Evolutionary conservation across 176 grass and related monocot species (phyloP), one percentile per base, ranked within the genome.

Genomic region (Ampelocalamus luodianensis): DNA sequence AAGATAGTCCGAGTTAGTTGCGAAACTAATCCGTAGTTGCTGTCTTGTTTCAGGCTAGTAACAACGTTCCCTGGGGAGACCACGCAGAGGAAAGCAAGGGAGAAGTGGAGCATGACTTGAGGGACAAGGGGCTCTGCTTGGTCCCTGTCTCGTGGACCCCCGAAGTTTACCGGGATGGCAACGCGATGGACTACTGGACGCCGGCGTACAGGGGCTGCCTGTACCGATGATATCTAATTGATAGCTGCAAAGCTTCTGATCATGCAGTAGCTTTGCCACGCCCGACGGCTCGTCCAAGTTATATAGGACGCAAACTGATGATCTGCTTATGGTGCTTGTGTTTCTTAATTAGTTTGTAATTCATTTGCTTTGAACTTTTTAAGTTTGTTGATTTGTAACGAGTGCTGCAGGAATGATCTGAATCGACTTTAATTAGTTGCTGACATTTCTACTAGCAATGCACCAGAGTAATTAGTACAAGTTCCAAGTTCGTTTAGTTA

Each of bases 131-230:
- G 23, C 93, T 98, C 80, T 98, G 96, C 83, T 76, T 95, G 67
- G 87, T 98, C 75, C 96, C 93, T 79, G 83, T 94, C 65, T 98
- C 96, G 34, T 94, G 89, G 77, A 91, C 86, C 22, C 90, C 93
- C 3, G 62, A 87, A 51, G 64, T 87, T 14, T 95, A 95, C 87
- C 72, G 82, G 79, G 96, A 98, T 13, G 94, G 84, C 62, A 89
- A 79, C 42, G 76, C 87, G 0, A 86, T 89, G 65, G 96, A 95
- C 85, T 95, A 95, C 90, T 98, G 91, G 91, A 90, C 83, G 77
- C 89, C 91, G 17, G n/a, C 91, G 22, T 98, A 92, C 81, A 87
- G 89, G 89, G 87, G 91, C 64, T 92, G 93, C 90, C 71, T 91
- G 17, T 98, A 90, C 86, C 80, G 91, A 87, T 98, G 87, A 91